Base-by-base conservation (phyloP, 331 rosid species). In the Malus hybrid region DNA sequence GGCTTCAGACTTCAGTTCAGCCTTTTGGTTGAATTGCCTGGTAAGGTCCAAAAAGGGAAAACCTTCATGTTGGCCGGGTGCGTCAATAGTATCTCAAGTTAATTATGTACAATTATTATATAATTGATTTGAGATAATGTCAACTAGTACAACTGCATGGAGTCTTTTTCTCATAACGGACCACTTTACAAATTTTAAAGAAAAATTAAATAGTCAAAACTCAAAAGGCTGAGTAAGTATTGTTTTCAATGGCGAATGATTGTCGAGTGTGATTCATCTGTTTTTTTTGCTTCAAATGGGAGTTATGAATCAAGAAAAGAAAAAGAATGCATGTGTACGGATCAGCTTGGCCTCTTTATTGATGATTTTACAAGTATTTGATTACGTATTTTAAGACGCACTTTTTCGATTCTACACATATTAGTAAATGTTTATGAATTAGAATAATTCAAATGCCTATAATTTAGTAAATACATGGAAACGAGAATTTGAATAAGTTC, bases 1-100 rank as follows among this genome's bases (percentile, higher is more conserved):
- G 42, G 76, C 76, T 18, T 6, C 5, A 29, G 7, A 28, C 56
- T 62, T 62, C 1, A 20, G 32, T 42, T 19, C 15, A 70, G 42
- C 54, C 66, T 5, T 31, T 48, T 27, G 16, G 42, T 36, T 31
- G 13, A 0, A 15, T 50, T 50, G 1, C 9, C 56, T 16, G 3
- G 56, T 2, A 76, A 22, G 66, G 80, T 75, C 80, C 65, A 76
- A 44, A 56, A 2, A 57, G 28, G 57, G 22, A 24, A 56, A 9
- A 20, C 56, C 46, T 2, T 2, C 46, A 39, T 39, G 46, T 39
- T 39, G 46, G 1, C 46, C 4, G 8, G 8, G 8, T 15, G 55
- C 7, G 3, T 0, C 2, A 0, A 48, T 7, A 6, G 3, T 0
- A 50, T 50, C n/a, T 16, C 1, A 50, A 0, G 56, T 15, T 15